Percentiles rank a stretch among this genome's conserved stretches.
Evolutionary conservation across 2,329 filamentous ascomycete species (phyloP).

Genomic region (Thielaviopsis euricoi): DNA sequence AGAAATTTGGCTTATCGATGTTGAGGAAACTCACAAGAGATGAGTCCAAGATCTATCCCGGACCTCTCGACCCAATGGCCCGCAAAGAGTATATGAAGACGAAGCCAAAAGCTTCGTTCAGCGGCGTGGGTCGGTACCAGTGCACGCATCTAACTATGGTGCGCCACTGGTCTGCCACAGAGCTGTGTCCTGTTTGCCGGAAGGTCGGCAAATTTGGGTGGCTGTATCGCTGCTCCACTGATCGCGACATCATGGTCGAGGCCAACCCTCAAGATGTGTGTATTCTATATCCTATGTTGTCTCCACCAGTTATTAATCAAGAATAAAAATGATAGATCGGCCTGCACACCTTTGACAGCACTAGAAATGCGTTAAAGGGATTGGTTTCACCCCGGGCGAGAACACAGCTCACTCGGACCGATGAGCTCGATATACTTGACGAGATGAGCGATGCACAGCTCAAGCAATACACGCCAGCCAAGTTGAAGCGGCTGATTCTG

Average conservation of each 20-base stretch:
- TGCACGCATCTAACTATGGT: constrained; percentile 3
- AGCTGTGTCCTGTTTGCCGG: constrained; percentile 26
- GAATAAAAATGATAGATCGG: constrained; percentile 13
- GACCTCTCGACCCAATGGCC: background rate
- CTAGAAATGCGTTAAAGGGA: constrained; percentile 20
- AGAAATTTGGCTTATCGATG: background rate
- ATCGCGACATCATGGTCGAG: constrained; percentile 30
- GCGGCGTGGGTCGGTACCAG: background rate
- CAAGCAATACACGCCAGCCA: constrained; percentile 27
- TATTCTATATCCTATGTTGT: constrained; percentile 4
- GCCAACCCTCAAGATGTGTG: constrained; percentile 14
- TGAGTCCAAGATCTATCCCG: background rate
- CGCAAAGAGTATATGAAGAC: background rate
- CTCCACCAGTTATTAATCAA: background rate
- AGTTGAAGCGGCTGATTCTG: constrained; percentile 30
- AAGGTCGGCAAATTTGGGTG: constrained; percentile 44
- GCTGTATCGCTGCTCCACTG: constrained; percentile 58
- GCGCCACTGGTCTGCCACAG: constrained; percentile 2
- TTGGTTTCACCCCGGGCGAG: constrained; percentile 21
- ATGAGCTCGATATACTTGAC: constrained; percentile 28
- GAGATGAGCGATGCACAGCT: constrained; percentile 28
- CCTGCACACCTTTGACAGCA: constrained; percentile 19
- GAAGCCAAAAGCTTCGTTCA: background rate
- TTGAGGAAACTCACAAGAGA: background rate
- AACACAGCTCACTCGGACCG: constrained; percentile 24